Evolutionary conservation across 2,329 filamentous ascomycete genomes (phyloP), one percentile per base, ranked within the genome.

Genomic region (Paracamarosporium sp.): DNA sequence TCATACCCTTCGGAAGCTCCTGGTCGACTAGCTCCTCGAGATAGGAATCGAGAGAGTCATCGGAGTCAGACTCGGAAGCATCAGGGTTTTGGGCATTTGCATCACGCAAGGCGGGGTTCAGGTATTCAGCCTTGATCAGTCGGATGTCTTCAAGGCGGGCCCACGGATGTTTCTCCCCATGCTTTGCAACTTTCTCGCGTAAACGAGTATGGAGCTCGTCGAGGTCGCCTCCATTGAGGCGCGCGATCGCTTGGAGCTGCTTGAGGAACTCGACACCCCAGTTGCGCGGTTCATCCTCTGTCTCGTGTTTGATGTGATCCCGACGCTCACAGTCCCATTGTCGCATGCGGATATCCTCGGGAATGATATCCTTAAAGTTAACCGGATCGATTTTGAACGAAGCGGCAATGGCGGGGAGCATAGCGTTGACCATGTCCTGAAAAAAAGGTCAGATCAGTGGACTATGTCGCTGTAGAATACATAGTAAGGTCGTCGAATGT

Each of bases 261-360:
- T 72, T 73, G 50, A 76, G 67, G n/a, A 76, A 74, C 52, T 74
- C 71, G 13, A 75, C 70, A 15, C 72, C 73, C 73, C 73, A 75
- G 53, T 76, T 73, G 36, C 73, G 71, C 5, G 71, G 65, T 41
- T 76, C 71, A 28, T 74, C 67, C 56, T 76, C 73, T 0, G 71
- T 66, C 56, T 74, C 30, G 50, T 67, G 60, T 45, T 67, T 70
- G 63, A 74, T 73, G 54, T 75, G 71, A 17, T 75, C 71, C 20
- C 71, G 68, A 13, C 71, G 63, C 25, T 74, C 71, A 31, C 69
- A 71, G 57, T 76, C 73, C 71, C 72, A 76, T 8, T 59, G 57
- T n/a, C 73, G 71, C 72, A 76, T 75, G 43, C 72, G 70, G 31
- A 76, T 75, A n/a, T 75, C 69, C 27, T 67, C 56, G 1, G 72